Percentiles rank a stretch among this genome's conserved stretches.
These are phyloP conservation scores for Spathaspora boniae DNA, from an alignment of 805 yeast species.

Conservation along the genomic window DNA sequence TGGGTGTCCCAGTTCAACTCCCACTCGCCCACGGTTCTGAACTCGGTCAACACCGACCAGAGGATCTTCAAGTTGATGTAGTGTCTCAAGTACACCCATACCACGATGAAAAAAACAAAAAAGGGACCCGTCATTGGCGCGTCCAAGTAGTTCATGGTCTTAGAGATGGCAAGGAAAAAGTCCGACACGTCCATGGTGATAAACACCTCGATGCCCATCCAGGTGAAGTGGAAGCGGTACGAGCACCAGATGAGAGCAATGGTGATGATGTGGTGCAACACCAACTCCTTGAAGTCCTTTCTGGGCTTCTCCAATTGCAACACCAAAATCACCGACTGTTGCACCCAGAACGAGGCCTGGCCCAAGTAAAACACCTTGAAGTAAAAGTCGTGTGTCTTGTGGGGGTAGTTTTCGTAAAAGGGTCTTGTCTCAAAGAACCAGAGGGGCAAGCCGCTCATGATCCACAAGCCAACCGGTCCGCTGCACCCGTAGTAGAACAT, in stretches of 20 bases:
- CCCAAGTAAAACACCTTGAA: slow-evolving; percentile 82
- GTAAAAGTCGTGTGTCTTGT: slow-evolving; percentile 60
- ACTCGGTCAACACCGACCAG: slow-evolving; percentile 84
- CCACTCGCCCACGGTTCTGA: slow-evolving; percentile 78
- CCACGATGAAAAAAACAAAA: slow-evolving; percentile 60
- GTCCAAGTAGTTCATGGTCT: slow-evolving; percentile 82
- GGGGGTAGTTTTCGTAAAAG: slow-evolving; percentile 82
- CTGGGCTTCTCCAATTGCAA: slow-evolving; percentile 92
- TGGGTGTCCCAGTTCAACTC: slow-evolving; percentile 80
- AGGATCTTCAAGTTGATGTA: slow-evolving; percentile 75
- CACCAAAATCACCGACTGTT: slow-evolving; percentile 80
- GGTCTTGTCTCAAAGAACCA: slow-evolving; percentile 88
- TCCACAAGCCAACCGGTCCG: slow-evolving; percentile 85
- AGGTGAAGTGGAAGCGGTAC: slow-evolving; percentile 91
- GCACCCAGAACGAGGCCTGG: slow-evolving; percentile 98
- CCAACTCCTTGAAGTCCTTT: slow-evolving; percentile 87
- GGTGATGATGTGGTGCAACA: slow-evolving; percentile 91
- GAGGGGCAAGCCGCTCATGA: slow-evolving; percentile 75
- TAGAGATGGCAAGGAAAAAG: slow-evolving; percentile 78
- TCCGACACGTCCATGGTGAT: slow-evolving; percentile 97
- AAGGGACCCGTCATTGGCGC: slow-evolving; percentile 60
- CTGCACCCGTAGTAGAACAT: slow-evolving; percentile 73
- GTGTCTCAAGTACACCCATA: slow-evolving; percentile 91
- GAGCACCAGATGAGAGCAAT: slow-evolving; percentile 81
- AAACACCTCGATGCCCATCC: slow-evolving; percentile 90